These are phyloP conservation scores for Melanomma pulvis-pyrius DNA, from an alignment of 495 filamentous ascomycete genomes.

Conservation along the genomic window DNA sequence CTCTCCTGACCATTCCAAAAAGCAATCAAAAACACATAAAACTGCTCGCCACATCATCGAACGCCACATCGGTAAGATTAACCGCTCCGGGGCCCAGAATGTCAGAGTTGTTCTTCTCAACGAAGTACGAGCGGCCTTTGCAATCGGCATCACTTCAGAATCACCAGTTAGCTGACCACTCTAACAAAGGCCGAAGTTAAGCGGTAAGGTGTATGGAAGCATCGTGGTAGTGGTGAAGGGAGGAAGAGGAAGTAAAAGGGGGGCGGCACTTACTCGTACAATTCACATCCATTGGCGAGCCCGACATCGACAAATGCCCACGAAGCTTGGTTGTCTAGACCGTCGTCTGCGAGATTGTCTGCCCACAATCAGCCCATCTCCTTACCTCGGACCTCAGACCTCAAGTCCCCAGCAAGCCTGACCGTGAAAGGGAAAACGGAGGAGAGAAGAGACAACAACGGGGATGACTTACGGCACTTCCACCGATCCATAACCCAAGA, in stretches of 20 bases:
- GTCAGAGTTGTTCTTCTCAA: background rate
- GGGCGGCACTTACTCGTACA: background rate
- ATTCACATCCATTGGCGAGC: background rate
- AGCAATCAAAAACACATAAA: background rate
- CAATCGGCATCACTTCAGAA: background rate
- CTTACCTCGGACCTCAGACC: too few species aligned
- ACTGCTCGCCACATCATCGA: background rate
- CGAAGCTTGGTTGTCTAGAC: background rate
- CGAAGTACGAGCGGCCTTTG: background rate
- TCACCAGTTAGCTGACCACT: too few species aligned
- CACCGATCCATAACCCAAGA: background rate
- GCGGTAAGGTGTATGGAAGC: too few species aligned
- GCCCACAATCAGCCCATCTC: too few species aligned
- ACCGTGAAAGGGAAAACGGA: background rate
- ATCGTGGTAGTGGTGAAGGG: too few species aligned
- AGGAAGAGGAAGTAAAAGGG: background rate
- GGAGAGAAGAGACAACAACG: background rate
- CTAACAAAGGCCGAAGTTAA: too few species aligned
- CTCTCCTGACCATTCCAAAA: too few species aligned
- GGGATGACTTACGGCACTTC: background rate
- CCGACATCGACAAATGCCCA: slow-evolving; percentile 1
- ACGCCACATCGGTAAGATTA: background rate
- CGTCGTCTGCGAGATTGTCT: background rate
- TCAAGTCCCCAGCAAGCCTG: too few species aligned
- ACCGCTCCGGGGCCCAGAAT: background rate